Evolutionary conservation across 176 grass and related monocot species (phyloP).

Genomic region (Carex cristatella): DNA sequence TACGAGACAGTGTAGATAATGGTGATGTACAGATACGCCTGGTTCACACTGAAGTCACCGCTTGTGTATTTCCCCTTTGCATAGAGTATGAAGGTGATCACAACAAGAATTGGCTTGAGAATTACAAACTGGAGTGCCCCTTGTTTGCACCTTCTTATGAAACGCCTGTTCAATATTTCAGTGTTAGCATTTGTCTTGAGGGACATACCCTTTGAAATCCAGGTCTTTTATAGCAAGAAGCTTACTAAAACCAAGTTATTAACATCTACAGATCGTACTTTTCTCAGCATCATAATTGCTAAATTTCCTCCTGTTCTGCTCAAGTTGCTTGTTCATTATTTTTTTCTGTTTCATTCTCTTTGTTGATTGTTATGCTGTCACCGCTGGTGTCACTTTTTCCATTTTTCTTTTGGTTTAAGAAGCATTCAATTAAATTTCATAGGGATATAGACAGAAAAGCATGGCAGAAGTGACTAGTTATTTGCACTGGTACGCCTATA

Average conservation of each 20-base stretch:
- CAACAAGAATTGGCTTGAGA: conserved; percentile 94
- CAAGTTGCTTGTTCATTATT: background rate
- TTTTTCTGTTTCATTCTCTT: background rate
- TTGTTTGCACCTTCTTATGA: conserved; percentile 98
- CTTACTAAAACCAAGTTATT: background rate
- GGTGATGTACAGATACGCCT: conserved; percentile 96
- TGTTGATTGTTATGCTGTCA: background rate
- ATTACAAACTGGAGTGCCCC: conserved; percentile 97
- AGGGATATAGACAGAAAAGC: background rate
- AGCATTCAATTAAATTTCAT: background rate
- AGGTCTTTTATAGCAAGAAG: background rate
- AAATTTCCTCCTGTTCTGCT: background rate
- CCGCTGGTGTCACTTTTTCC: background rate
- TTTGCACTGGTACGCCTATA: background rate
- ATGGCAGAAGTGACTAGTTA: background rate
- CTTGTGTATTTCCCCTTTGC: conserved; percentile 87
- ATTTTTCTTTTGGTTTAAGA: background rate
- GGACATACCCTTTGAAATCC: background rate
- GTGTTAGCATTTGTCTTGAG: background rate
- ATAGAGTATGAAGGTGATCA: conserved; percentile 95
- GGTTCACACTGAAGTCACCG: conserved; percentile 91
- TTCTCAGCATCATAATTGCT: background rate
- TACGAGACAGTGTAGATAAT: conserved; percentile 95
- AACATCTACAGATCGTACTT: background rate
- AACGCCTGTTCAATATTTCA: conserved; percentile 57